Evolutionary conservation across 495 filamentous ascomycete species (phyloP).

Genomic region (Xylaria venustula): DNA sequence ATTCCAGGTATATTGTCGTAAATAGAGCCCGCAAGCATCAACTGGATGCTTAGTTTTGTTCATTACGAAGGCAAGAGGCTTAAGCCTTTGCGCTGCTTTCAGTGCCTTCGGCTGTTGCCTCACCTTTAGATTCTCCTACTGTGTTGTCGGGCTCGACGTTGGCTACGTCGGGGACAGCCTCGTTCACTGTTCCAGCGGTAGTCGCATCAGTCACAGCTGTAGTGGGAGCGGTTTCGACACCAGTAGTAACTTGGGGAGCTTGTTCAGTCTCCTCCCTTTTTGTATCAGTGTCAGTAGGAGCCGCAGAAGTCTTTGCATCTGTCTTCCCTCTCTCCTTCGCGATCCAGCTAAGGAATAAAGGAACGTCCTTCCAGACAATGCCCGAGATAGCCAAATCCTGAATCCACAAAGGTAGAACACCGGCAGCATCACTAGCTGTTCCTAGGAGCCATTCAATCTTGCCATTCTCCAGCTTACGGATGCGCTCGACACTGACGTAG

Average conservation of each 20-base stretch:
- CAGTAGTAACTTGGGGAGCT: slow-evolving; percentile 11
- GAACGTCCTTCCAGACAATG: slow-evolving; percentile 70
- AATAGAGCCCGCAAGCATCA: not conserved
- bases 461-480: slow-evolving; percentile 35
- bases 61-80: not conserved
- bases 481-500: slow-evolving; percentile 63
- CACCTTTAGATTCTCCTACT: slow-evolving; percentile 9
- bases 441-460: slow-evolving; percentile 67
- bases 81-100: not conserved
- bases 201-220: slow-evolving; percentile 10
- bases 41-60: too few species aligned
- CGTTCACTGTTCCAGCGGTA: not conserved
- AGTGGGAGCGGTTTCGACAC: slow-evolving; percentile 5
- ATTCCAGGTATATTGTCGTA: too few species aligned
- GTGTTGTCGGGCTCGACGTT: slow-evolving; percentile 6
- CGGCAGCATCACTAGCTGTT: slow-evolving; percentile 67
- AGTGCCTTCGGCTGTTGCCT: not conserved
- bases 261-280: slow-evolving; percentile 3
- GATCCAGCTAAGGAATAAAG: slow-evolving; percentile 64
- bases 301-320: not conserved
- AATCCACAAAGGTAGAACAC: slow-evolving; percentile 64
- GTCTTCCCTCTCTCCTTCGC: slow-evolving; percentile 34
- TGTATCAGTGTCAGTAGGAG: not conserved
- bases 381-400: slow-evolving; percentile 65
- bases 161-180: too few species aligned